Conservation (phyloP, 768 basidiomycete genomes). For the Pulveroboletus sp. region DNA sequence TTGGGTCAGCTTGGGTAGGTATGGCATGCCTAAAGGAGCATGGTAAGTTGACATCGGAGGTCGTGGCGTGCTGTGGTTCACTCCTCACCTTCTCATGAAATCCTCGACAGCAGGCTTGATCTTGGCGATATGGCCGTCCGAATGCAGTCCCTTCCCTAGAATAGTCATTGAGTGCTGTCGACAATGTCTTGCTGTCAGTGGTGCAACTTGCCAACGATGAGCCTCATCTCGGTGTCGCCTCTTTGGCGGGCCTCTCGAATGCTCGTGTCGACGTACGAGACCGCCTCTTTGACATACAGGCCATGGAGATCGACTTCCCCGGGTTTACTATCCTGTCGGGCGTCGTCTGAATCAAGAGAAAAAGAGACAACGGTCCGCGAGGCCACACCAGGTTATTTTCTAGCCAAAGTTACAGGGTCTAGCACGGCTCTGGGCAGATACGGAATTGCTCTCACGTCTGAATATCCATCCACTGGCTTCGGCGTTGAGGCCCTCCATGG, state of each 20-base stretch:
- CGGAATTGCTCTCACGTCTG: constrained; percentile 38
- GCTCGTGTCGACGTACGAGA: constrained; percentile 64
- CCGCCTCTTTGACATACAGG: constrained; percentile 89
- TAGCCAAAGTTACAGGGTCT: constrained; percentile 21
- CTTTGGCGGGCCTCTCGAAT: constrained; percentile 60
- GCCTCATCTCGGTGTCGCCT: constrained; percentile 59
- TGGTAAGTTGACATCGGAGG: neutral
- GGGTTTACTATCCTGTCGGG: constrained; percentile 52
- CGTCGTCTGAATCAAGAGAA: neutral
- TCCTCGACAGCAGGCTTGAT: constrained; percentile 90
- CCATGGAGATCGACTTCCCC: constrained; percentile 90
- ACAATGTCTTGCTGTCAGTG: neutral
- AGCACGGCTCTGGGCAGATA: neutral
- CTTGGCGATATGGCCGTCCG: constrained; percentile 69
- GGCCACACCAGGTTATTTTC: constrained; percentile 68
- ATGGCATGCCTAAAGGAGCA: constrained; percentile 56
- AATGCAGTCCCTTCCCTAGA: constrained; percentile 84
- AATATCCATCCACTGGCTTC: constrained; percentile 90
- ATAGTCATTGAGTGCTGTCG: neutral
- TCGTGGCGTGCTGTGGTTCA: neutral
- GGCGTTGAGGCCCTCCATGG: constrained; percentile 75
- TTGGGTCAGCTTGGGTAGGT: constrained; percentile 67
- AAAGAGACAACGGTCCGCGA: neutral
- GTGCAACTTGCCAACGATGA: constrained; percentile 74
- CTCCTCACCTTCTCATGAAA: constrained; percentile 69